Percentiles rank a stretch among this genome's conserved stretches.
Evolutionary conservation across 2,329 filamentous ascomycete genomes (phyloP).

Genomic region (Lachnellula arida): DNA sequence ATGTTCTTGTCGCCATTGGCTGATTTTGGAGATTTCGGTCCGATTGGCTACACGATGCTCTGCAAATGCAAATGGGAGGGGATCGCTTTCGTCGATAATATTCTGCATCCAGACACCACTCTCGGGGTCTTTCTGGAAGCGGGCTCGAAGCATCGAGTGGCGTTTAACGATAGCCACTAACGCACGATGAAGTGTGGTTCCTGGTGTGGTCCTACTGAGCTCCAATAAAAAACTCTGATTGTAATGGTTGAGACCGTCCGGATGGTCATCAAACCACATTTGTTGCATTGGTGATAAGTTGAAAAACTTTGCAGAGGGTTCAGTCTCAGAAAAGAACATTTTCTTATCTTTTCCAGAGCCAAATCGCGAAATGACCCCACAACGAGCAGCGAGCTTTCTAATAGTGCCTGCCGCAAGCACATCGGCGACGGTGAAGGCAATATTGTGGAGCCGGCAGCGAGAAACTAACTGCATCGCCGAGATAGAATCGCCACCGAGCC

Average conservation of each 20-base stretch:
- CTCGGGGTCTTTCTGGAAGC: slow-evolving; percentile 29
- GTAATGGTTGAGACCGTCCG: slow-evolving; percentile 17
- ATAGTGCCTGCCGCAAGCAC: background rate
- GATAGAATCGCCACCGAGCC: slow-evolving; percentile 41
- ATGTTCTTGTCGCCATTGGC: slow-evolving; percentile 15
- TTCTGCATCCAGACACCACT: slow-evolving; percentile 30
- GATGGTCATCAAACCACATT: background rate
- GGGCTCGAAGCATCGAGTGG: slow-evolving; percentile 37
- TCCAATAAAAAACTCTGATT: slow-evolving; percentile 20
- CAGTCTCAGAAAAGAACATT: background rate
- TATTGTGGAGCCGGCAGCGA: slow-evolving; percentile 23
- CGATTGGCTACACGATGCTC: background rate
- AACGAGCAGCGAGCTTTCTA: background rate
- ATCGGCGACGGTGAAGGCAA: background rate
- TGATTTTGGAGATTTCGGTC: background rate
- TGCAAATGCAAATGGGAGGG: background rate
- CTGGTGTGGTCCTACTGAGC: background rate
- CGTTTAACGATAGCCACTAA: slow-evolving; percentile 29
- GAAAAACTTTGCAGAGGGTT: background rate
- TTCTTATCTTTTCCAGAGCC: background rate
- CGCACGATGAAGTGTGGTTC: slow-evolving; percentile 13
- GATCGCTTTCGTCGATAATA: slow-evolving; percentile 21
- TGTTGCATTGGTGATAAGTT: background rate
- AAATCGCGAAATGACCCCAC: slow-evolving; percentile 1
- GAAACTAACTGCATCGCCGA: slow-evolving; percentile 40